Evolutionary conservation across 192 early-diverging fungal genomes (phyloP), one percentile per base, ranked within the genome.

Genomic region (Coemansia nantahalensis): DNA sequence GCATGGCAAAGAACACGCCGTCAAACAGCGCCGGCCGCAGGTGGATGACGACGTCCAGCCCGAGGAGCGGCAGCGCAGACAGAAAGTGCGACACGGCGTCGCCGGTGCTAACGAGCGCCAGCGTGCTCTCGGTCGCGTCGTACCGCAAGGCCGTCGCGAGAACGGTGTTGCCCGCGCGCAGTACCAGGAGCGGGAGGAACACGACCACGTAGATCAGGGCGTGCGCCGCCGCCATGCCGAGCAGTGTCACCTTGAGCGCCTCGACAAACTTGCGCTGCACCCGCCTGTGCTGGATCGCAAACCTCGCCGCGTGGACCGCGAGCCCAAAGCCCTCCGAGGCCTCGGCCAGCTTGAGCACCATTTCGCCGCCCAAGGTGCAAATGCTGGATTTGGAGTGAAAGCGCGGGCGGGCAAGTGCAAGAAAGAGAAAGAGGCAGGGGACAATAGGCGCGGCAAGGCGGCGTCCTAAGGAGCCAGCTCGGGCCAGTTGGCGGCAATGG

Each of bases 31-130:
- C 39, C 11, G 71, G 65, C 24, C 43, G 48, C 19, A 44, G 56
- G 32, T 63, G 71, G 3, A 53, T 42, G n/a, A 75, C 43, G 24
- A 75, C 41, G 35, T 75, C 71, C 16, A 75, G 49, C 4, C 60
- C 59, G 12, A 75, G 51, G 33, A 75, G 61, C 14, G 71, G 71
- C 41, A 75, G 52, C 36, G 58, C 53, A 15, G 42, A 30, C 28
- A 75, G 37, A 35, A 75, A 75, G 42, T 68, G 71, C 36, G 56
- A 39, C 5, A 63, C 53, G 11, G 65, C 71, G 16, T 64, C 51
- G 15, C 56, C 34, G 18, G 65, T 63, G 45, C 65, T 75, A 21
- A 75, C 47, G 8, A 75, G 45, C 22, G 64, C 56, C 26, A 68
- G 36, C n/a, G 65, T 36, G 41, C 54, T 65, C 43, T 59, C 46